Evolutionary conservation across 2,329 filamentous ascomycete genomes (phyloP), one percentile per base, ranked within the genome.

Genomic region (Fulvia fulva): DNA sequence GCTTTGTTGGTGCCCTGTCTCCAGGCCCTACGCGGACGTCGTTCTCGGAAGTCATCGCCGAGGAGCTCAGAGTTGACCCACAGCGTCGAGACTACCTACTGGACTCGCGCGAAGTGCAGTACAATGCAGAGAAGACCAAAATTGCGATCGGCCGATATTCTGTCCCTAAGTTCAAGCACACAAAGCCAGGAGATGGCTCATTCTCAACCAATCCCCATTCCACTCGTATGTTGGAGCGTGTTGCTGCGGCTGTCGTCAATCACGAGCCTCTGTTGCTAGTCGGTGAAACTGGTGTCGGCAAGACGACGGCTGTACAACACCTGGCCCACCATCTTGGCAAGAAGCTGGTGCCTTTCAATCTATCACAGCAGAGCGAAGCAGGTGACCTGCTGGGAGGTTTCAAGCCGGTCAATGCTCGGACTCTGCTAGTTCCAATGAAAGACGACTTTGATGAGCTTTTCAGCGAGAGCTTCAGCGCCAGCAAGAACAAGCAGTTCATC

Each of bases 211-310:
- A 94, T 21, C 87, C 85, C 22, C 90, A 96, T 63, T 93, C 93
- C 0, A 85, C 90, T 63, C 85, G 88, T 61, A 80, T 96, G 12
- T 83, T 99, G 52, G 95, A 99, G 72, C 90, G 95, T 71, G 89
- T 97, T 56, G 86, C 90, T 1, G 87, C 90, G 37, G 88, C 91
- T 1, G 85, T 97, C 5, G 86, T 88, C 61, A 84, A 91, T 67
- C 83, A 85, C n/a, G 94, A 99, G 69, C 91, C 95, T 3, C 84
- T 96, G 1, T 78, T 99, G 19, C 84, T 99, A 26, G 94, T 99
- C n/a, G 94, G 94, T 70, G 94, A 99, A 77, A 99, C 94, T 7
- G 94, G 94, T 78, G 97, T 96, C 52, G 94, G 94, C 68, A 99
- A 99, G 76, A 99, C 94, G 0, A 96, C 94, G 0, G 89, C 94